Conservation (phyloP, 805 yeast genomes). For the Scheffersomyces lignosus region DNA sequence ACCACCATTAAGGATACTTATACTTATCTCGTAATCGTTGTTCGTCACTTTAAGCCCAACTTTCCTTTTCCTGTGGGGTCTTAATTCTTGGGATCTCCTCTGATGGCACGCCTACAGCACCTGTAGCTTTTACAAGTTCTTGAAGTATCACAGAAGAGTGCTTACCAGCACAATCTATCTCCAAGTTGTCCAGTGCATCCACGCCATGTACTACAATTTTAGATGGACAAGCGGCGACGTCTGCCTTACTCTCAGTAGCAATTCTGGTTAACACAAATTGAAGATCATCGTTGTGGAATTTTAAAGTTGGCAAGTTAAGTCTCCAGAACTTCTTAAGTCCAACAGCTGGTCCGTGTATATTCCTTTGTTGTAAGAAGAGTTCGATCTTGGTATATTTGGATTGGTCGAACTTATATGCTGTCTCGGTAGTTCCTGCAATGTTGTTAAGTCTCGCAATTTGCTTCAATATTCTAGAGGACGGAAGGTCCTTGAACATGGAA, state of each 20-base stretch:
- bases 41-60: no score
- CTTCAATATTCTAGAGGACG: conserved; percentile 42
- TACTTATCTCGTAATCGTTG: no score
- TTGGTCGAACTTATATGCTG: conserved; percentile 33
- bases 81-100: conserved; percentile 40
- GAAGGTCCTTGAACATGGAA: conserved; percentile 28
- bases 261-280: conserved; percentile 62
- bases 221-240: conserved; percentile 46
- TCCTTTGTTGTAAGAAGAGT: conserved; percentile 48
- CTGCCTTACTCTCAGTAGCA: conserved; percentile 40
- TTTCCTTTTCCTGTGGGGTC: neutral
- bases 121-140: conserved; percentile 50
- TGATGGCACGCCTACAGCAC: conserved; percentile 52
- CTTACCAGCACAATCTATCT: conserved; percentile 55
- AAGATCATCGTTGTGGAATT: conserved; percentile 77
- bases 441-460: conserved; percentile 52
- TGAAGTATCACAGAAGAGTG: conserved; percentile 54
- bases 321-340: conserved; percentile 80
- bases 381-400: conserved; percentile 41
- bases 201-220: conserved; percentile 40
- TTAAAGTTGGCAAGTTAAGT: conserved; percentile 68
- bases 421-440: conserved; percentile 48
- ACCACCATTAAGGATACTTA: no score
- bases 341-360: conserved; percentile 49
- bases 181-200: conserved; percentile 34